phyloP scores from a whole-genome alignment of 768 basidiomycete species.

The Lactarius evosmus region DNA sequence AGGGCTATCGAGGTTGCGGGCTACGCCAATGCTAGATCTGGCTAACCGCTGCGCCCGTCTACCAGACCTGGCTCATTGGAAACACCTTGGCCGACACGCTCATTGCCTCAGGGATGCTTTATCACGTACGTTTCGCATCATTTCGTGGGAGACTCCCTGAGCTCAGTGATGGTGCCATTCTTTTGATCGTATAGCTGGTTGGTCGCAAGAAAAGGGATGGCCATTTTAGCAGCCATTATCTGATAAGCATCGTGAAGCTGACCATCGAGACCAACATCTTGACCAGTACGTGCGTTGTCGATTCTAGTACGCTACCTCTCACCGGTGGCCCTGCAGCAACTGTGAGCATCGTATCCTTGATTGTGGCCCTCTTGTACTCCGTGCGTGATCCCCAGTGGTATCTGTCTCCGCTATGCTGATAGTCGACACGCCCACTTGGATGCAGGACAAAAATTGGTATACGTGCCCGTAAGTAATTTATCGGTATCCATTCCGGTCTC shows the following conservation, averaged over 20 bases:
- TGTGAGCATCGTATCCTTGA: background rate
- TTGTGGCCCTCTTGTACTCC: slow-evolving; percentile 3
- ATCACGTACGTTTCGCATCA: background rate
- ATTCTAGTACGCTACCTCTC: background rate
- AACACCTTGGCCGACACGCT: slow-evolving; percentile 7
- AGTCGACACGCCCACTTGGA: background rate
- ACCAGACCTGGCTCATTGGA: slow-evolving; percentile 13
- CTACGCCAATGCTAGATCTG: background rate
- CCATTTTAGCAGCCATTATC: background rate
- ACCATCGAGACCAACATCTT: slow-evolving; percentile 31
- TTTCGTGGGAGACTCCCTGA: background rate
- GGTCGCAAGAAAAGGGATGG: background rate
- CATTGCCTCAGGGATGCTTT: slow-evolving; percentile 12
- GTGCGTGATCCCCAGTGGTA: background rate
- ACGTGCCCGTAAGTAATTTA: slow-evolving; percentile 13
- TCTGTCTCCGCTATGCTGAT: background rate
- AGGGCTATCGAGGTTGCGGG: background rate
- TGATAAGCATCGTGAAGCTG: slow-evolving; percentile 29
- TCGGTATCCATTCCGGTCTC: too few species aligned
- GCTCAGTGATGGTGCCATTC: slow-evolving; percentile 2
- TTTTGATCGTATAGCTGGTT: background rate
- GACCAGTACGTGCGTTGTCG: slow-evolving; percentile 14
- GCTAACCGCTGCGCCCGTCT: background rate
- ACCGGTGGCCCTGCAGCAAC: background rate
- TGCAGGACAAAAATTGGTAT: slow-evolving; percentile 14